Evolutionary conservation across 495 filamentous ascomycete species (phyloP), one percentile per base, ranked within the genome.

Genomic region (Xylaria castorea): DNA sequence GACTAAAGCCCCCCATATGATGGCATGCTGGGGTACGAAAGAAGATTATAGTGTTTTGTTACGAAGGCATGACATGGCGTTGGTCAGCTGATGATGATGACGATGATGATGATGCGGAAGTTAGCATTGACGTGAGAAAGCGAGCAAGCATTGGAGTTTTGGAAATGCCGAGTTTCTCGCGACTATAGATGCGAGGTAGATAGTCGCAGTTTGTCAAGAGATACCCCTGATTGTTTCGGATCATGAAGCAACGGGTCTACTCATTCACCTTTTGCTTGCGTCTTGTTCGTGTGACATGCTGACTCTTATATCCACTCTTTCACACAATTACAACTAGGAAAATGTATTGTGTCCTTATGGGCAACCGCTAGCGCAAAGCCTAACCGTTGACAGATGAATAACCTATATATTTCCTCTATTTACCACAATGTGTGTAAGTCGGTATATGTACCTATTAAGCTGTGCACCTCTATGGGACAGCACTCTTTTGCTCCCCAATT

Each of bases 141-240:
- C 66, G 11, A 68, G 36, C 34, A 57, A 68, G 50, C 50, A 57
- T 68, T 55, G 32, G n/a, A 57, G 36, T 55, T 36, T 25, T 42
- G 46, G 32, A 38, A 51, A 38, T 20, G 20, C 14, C 25, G 30
- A 32, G 27, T 48, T 30, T 30, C 18, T 40, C 25, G 40, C 30
- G 18, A 67, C 16, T 20, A 27, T 62, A 61, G 71, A 50, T 48
- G 66, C 61, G 38, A 63, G 38, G 11, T 16, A 27, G 32, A 72
- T 60, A 75, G 73, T 74, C 70, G 63, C 53, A 46, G 68, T 75
- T 58, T 71, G 65, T 77, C 51, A 75, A 74, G 71, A 77, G 75
- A 79, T 79, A 79, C 77, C 77, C 77, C 66, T 2, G 32, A 70
- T 75, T 74, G 46, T 68, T 75, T 78, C 76, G 71, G 65, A 42